Evolutionary conservation across 257 asterid species (phyloP), one percentile per base, ranked within the genome.

Genomic region (Lavandula angustifolia): DNA sequence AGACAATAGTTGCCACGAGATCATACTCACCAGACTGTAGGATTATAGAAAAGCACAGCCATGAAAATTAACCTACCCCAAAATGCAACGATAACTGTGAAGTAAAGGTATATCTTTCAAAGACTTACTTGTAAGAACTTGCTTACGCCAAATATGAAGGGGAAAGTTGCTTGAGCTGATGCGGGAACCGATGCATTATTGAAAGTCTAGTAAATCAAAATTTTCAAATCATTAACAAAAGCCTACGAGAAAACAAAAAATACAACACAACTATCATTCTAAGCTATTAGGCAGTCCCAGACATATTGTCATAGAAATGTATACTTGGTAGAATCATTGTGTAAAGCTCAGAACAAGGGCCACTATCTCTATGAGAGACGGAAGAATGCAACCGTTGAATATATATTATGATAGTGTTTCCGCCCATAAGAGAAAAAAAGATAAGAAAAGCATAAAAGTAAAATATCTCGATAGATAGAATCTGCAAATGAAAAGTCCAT

Each of bases 1-100:
- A 94, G 14, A 90, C 85, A 78, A 94, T 84, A 59, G 82, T 81
- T 17, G 94, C 99, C 60, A 86, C 92, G 34, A 94, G 90, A 88
- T 90, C 96, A 81, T 81, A 94, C 54, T 95, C 66, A 56, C 99
- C 99, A 47, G 99, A 55, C 99, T 94, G 91, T 58, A 81, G n/a
- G 41, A 68, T 41, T 22, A 16, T 49, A 35, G 10, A 40, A 42
- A 9, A 29, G 4, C 59, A 52, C 29, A 59, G 57, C 67, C 48
- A 43, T 27, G 16, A 54, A 64, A 42, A 53, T 52, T 60, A 60
- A 34, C 32, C 7, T 27, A 49, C 29, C 33, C 46, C 18, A 11
- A 29, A 31, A 58, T 9, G 55, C 65, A 59, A 71, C 42, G 46
- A 10, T 22, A 67, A 71, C 67, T 66, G 50, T 37, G 40, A 56